These are phyloP conservation scores for Penicillium verhagenii DNA, from an alignment of 495 filamentous ascomycete species.

Conservation along the genomic window DNA sequence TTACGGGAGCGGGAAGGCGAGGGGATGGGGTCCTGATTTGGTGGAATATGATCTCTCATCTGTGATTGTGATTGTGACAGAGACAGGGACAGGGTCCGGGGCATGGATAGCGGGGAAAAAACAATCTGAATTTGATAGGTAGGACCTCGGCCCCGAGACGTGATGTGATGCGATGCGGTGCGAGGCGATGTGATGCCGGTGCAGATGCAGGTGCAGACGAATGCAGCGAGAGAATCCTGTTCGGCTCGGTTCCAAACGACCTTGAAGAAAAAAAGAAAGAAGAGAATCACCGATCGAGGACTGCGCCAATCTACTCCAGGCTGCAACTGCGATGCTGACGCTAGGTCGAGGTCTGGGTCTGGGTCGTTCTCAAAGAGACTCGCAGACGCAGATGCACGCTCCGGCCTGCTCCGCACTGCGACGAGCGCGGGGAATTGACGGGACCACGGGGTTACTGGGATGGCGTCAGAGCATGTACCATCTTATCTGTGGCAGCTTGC, in stretches of 20 bases:
- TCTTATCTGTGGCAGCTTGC: neutral
- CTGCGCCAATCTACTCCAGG: neutral
- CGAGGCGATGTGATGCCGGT: neutral
- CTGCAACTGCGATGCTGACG: neutral
- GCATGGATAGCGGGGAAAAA: too few relatives aligned
- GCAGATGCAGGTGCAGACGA: neutral
- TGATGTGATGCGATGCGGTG: neutral
- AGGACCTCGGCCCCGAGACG: neutral
- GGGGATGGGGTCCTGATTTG: neutral
- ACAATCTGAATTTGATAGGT: neutral
- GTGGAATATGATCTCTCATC: neutral
- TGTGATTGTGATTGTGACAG: neutral
- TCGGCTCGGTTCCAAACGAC: neutral
- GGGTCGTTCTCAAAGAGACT: neutral
- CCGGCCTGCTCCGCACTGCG: conserved; percentile 28
- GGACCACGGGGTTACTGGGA: conserved; percentile 1
- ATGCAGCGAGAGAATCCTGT: neutral
- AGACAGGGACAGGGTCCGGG: neutral
- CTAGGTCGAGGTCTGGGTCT: neutral
- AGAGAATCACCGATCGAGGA: neutral
- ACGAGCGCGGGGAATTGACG: conserved; percentile 8
- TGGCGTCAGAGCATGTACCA: conserved; percentile 3
- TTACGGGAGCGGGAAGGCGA: conserved; percentile 8
- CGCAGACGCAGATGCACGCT: conserved; percentile 10
- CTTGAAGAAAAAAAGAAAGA: neutral